Evolutionary conservation across 768 basidiomycete species (phyloP), one percentile per base, ranked within the genome.

Genomic region (Peribolospora baueri): DNA sequence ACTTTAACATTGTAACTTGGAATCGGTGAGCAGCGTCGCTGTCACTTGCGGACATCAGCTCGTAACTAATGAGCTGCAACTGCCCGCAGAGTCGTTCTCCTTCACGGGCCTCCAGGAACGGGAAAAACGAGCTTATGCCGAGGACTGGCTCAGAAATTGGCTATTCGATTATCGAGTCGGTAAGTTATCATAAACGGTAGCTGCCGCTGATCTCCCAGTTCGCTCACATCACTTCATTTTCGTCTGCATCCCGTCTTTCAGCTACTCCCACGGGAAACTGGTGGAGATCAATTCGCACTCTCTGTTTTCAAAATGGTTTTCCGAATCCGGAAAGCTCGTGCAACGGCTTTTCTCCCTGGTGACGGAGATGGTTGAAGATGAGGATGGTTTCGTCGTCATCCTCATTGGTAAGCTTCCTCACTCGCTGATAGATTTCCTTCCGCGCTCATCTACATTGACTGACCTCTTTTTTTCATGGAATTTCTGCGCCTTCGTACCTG

Each of bases 211-310:
- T 14, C 13, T 14, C 14, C 10, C 36, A 10, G 2, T 7, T 40
- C 10, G 11, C 38, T 48, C 47, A 8, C 40, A 1, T 36, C 45
- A n/a, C 53, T 47, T 51, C 51, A 51, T 41, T 38, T 46, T 14
- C 7, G 52, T 60, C 40, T 13, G 14, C 47, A 51, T 47, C 49
- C 43, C 46, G 14, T 46, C 48, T 40, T 14, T 43, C 61, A 91
- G 88, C 38, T 98, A 93, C 65, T 72, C 81, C 0, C 75, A 83
- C 67, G 76, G 85, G 42, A 82, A 86, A 49, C 72, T 98, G 8
- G 75, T 98, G 48, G 93, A 98, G 67, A 93, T 98, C 64, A 97
- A 97, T 65, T 90, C 93, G 0, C 93, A 97, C 68, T 95, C 90
- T 2, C 74, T 98, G 11, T 97, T 98, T 66, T 90, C 86, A 11